phyloP scores from a whole-genome alignment of 2,329 filamentous ascomycete genomes.

The Plenodomus biglobosus region DNA sequence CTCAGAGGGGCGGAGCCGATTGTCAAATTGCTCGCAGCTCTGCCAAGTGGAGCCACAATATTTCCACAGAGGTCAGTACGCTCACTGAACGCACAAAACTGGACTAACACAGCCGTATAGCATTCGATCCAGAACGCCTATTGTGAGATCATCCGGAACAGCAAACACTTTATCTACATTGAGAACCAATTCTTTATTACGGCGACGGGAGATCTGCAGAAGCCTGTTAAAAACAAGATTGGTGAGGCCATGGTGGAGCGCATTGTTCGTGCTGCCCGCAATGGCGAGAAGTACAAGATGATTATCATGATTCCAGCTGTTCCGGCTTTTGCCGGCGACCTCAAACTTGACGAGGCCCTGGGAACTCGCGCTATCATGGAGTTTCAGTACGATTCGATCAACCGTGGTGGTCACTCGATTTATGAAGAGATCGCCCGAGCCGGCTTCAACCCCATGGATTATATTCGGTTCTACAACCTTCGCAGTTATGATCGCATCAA shows the following conservation, averaged over 20 bases:
- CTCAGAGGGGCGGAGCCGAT: conserved; percentile 33
- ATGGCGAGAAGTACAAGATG: conserved; percentile 69
- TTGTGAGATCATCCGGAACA: conserved; percentile 67
- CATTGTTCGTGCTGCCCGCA: conserved; percentile 68
- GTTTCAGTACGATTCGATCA: conserved; percentile 78
- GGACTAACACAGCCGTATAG: conserved; percentile 23
- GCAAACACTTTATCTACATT: conserved; percentile 75
- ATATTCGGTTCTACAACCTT: conserved; percentile 84
- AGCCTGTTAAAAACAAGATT: conserved; percentile 74
- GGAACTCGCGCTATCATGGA: conserved; percentile 86
- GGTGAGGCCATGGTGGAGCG: conserved; percentile 77
- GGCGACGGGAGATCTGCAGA: conserved; percentile 69
- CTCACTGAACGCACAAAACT: background rate
- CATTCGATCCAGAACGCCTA: conserved; percentile 90
- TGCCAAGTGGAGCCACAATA: conserved; percentile 62
- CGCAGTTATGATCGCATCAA: conserved; percentile 85
- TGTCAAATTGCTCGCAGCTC: conserved; percentile 45
- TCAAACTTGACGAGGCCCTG: conserved; percentile 70
- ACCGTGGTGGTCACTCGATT: conserved; percentile 74
- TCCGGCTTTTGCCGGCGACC: conserved; percentile 79
- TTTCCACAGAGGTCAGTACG: conserved; percentile 54
- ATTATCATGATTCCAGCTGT: conserved; percentile 78
- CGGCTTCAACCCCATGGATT: conserved; percentile 70
- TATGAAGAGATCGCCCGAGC: conserved; percentile 67
- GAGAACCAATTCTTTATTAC: conserved; percentile 92